Evolutionary conservation across 2,329 filamentous ascomycete species (phyloP).

Genomic region (Hymenoscyphus salicellus): DNA sequence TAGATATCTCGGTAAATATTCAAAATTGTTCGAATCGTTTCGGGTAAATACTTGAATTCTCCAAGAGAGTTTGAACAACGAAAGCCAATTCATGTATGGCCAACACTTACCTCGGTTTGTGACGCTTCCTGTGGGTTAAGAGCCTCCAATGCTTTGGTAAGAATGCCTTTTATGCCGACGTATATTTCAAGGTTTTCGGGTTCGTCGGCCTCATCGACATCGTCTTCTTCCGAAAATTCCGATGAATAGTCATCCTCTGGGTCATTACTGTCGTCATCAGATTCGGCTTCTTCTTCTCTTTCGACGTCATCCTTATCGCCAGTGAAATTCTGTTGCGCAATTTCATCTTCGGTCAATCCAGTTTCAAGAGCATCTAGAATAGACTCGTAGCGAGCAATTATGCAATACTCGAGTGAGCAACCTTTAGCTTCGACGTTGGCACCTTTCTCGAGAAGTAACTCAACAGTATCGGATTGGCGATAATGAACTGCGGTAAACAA

Average conservation of each 20-base stretch:
- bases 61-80: too few species aligned
- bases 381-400: conserved; percentile 4
- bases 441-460: conserved; percentile 2
- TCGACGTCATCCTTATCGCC: conserved; percentile 1
- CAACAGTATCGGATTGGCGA: neutral
- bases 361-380: neutral
- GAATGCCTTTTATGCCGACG: neutral
- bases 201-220: neutral
- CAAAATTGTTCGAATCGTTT: too few species aligned
- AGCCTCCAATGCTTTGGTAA: neutral
- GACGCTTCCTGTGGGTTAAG: neutral
- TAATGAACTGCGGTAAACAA: conserved; percentile 3
- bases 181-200: neutral
- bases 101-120: neutral
- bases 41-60: too few species aligned
- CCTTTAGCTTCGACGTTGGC: neutral
- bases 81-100: neutral
- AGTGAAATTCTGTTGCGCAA: neutral
- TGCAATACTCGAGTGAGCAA: neutral
- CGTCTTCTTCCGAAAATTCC: conserved; percentile 1
- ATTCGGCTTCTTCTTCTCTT: neutral
- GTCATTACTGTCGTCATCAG: neutral
- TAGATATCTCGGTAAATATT: too few species aligned
- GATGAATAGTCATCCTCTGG: conserved; percentile 5
- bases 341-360: neutral